Conservation (phyloP, 73 alveolate genomes). For the Breviolum minutum region DNA sequence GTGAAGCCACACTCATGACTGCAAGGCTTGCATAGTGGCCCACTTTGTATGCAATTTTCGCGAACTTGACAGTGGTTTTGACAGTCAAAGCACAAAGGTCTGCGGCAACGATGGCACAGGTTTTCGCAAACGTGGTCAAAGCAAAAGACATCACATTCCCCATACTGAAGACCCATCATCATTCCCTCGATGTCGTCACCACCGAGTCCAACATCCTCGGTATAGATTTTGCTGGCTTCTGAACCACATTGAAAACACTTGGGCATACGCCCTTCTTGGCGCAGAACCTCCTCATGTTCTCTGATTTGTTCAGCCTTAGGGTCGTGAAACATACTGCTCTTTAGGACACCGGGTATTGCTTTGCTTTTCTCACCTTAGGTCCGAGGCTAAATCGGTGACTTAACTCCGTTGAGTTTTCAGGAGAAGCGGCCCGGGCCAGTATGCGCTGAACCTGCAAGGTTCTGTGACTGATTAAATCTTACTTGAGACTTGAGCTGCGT, state of each 20-base stretch:
- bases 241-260: neutral
- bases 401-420: too few species aligned
- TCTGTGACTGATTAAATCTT: too few species aligned
- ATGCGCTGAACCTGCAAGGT: too few species aligned
- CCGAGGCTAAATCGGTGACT: too few species aligned
- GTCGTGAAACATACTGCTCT: neutral
- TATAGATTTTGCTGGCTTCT: neutral
- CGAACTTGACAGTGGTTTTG: neutral
- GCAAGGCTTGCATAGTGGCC: neutral
- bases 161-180: slow-evolving; percentile 5
- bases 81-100: neutral
- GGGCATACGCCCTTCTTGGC: slow-evolving; percentile 18
- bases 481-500: too few species aligned
- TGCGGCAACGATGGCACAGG: neutral
- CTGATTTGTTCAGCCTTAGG: neutral
- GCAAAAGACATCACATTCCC: neutral
- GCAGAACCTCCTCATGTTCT: neutral
- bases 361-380: too few species aligned
- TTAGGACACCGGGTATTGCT: too few species aligned
- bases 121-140: neutral
- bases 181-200: slow-evolving; percentile 2
- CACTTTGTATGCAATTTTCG: too few species aligned
- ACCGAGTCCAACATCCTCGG: slow-evolving; percentile 3
- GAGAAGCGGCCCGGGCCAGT: too few species aligned
- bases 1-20: neutral